Evolutionary conservation across 2,329 filamentous ascomycete species (phyloP), one percentile per base, ranked within the genome.

Genomic region (Cladobotryum mycophilum): DNA sequence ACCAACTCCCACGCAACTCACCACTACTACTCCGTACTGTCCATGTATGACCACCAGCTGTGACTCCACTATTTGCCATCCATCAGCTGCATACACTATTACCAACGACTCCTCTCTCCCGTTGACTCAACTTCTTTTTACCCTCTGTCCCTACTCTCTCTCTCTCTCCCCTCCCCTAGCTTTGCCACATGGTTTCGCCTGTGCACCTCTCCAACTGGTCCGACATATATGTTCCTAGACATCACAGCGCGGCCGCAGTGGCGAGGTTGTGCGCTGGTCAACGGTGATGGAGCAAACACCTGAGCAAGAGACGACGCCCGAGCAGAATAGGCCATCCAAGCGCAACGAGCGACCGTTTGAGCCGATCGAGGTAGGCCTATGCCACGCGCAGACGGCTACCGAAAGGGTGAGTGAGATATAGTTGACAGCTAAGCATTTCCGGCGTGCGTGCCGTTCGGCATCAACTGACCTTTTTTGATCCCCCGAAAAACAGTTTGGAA

Each of bases 401-500:
- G 67, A 71, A 33, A 64, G 70, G 45, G 70, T 71, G 49, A 58
- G 67, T 58, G 36, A 9, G 3, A 5, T 15, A 33, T 25, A 17
- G 14, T 38, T 53, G 35, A 47, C 13, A 40, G 36, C 14, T 5
- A 14, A 38, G n/a, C 37, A 40, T 40, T 7, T 6, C 37, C 37
- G n/a, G n/a, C 37, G n/a, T 3, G 7, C 14, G 37, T 14, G n/a
- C n/a, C n/a, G n/a, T 20, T 20, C 5, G 5, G 14, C n/a, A 40
- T 3, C 3, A 11, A 40, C 37, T 50, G 25, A 53, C 37, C 3
- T 5, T 22, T 4, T 5, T 22, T 35, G 36, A 12, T 40, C 20
- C 22, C 4, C n/a, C n/a, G n/a, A n/a, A n/a, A 50, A 20, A 20
- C 53, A 72, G 69, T 72, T 72, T 60, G 70, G 70, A 22, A 52